Percentiles rank a stretch among this genome's conserved stretches.
phyloP scores from a whole-genome alignment of 176 grass and related monocot species.

The Phragmites australis region DNA sequence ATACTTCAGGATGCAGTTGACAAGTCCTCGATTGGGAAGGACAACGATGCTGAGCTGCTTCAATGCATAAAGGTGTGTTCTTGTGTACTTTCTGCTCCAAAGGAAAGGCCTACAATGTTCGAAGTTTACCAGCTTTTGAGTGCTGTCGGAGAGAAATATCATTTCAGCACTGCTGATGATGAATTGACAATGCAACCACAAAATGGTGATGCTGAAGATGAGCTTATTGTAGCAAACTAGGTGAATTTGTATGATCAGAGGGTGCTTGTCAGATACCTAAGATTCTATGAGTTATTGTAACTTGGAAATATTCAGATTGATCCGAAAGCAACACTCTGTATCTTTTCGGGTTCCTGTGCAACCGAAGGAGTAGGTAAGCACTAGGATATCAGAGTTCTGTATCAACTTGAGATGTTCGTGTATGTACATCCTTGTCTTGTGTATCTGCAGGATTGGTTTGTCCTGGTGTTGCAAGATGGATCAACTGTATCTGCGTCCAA shows the following conservation, averaged over 20 bases:
- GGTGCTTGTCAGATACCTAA: background rate
- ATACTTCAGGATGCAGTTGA: slow-evolving; percentile 83
- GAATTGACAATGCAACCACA: slow-evolving; percentile 52
- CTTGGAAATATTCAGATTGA: slow-evolving; percentile 9
- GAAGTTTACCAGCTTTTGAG: slow-evolving; percentile 90
- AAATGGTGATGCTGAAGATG: slow-evolving; percentile 47
- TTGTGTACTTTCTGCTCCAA: slow-evolving; percentile 70
- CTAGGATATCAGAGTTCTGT: slow-evolving; percentile 19
- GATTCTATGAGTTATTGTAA: background rate
- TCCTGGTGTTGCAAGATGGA: slow-evolving; percentile 1
- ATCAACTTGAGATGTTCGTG: background rate
- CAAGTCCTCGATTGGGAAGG: slow-evolving; percentile 87
- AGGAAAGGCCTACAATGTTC: slow-evolving; percentile 87
- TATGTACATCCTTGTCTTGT: slow-evolving; percentile 31
- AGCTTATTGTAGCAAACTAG: slow-evolving; percentile 85
- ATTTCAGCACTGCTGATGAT: slow-evolving; percentile 69
- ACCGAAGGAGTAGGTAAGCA: background rate
- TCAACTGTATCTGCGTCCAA: background rate
- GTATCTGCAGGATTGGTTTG: background rate
- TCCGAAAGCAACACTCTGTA: background rate
- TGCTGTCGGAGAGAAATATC: slow-evolving; percentile 81
- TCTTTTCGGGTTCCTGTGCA: background rate
- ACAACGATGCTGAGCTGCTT: slow-evolving; percentile 72
- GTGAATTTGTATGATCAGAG: background rate
- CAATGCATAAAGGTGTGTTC: slow-evolving; percentile 84